Evolutionary conservation across 352 stramenopile genomes (phyloP), one percentile per base, ranked within the genome.

Genomic region (Globisporangium mamillatum): DNA sequence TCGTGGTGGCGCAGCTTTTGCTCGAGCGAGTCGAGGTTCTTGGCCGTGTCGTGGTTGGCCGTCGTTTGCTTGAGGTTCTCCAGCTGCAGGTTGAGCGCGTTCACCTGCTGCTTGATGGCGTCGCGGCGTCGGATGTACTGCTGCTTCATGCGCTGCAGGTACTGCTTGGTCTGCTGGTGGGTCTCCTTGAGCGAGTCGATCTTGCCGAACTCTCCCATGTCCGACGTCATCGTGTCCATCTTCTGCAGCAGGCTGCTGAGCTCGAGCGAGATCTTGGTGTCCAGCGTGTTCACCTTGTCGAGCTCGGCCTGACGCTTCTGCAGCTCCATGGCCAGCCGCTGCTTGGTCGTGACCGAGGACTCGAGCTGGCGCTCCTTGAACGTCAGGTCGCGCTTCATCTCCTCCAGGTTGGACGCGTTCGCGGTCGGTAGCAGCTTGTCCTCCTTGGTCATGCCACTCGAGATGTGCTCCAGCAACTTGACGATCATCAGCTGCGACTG

Each of bases 351-450:
- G 53, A 95, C 76, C 20, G 85, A 92, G 7, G 82, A 96, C 74
- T 97, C 92, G n/a, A 98, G 84, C 68, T 98, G 92, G 18, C 86
- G 84, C 73, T 98, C 89, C 73, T 98, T 98, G 75, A 98, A 97
- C 29, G 71, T 92, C 57, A 97, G 73, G 62, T 97, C 90, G 32
- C 81, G 80, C 36, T 90, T 78, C 88, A 98, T 95, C 71, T 98
- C 93, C 36, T 94, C 83, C 4, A 92, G 75, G 32, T 88, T 90
- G 5, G 77, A 69, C 4, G 80, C 80, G 54, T 85, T 89, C 20
- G 83, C 78, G 0, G 63, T 73, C 5, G 76, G 79, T 8, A 92
- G 79, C 44, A 98, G 67, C 72, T 96, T 95, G 63, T 93, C 78
- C 59, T 96, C 81, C 60, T 86, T 90, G 18, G 68, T 59, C 71